Evolutionary conservation across 176 grass and related monocot species (phyloP), one percentile per base, ranked within the genome.

Genomic region (Panicum miliaceum): DNA sequence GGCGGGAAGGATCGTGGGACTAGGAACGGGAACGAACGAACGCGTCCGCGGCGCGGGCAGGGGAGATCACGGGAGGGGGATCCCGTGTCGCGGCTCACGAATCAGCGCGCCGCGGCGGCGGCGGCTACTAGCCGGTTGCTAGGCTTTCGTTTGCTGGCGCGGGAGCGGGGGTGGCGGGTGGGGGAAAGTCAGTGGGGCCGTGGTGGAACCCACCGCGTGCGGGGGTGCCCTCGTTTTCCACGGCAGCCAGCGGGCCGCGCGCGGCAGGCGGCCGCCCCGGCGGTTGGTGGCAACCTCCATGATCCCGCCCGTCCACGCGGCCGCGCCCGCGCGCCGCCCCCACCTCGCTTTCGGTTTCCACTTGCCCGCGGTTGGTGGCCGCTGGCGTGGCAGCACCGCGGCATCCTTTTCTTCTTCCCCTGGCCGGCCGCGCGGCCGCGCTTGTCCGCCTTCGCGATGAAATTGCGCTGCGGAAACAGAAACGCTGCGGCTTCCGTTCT

Each of bases 221-320:
- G 43, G 43, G 42, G 8, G 7, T 22, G 40, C 52, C 76, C 84
- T 86, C 85, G 77, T 87, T 81, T 81, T 66, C 68, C 84, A 86
- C 84, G 84, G 84, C 64, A 20, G 51, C 7, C 52, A 19, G 38
- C 52, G 68, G 18, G 37, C 53, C 4, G 78, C 78, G 19, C 37
- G 75, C 75, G 38, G 75, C 56, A 8, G 67, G 40, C 68, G 26
- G 68, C 40, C 20, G 38, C 7, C 67, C 71, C 78, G 53, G 68
- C 41, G 64, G 76, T 68, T 86, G 76, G 76, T 48, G 18, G 69
- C 77, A 75, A 78, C 74, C 38, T 37, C 68, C 69, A 72, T 46
- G 38, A 25, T 70, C 52, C 52, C 16, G 5, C 3, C 29, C 29
- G 7, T 1, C 57, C 57, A n/a, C 25, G 19, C 26, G 19, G 1